Evolutionary conservation across 768 basidiomycete species (phyloP).

Genomic region (Mycena venus): DNA sequence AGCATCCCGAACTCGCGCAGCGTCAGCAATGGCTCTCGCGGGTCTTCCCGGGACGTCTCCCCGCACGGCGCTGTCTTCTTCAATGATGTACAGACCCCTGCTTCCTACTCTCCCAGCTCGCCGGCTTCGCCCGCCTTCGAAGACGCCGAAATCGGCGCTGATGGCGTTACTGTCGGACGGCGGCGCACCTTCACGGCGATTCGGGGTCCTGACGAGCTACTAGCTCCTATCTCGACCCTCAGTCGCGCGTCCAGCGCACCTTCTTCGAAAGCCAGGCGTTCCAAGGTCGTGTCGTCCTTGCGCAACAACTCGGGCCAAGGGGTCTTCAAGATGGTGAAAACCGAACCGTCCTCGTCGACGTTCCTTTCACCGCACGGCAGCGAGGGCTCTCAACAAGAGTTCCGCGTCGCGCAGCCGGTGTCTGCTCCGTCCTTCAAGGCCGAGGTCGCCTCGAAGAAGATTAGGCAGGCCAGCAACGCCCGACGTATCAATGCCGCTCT

Average conservation of each 20-base stretch:
- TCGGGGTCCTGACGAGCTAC: constrained; percentile 11
- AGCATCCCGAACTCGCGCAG: constrained; percentile 34
- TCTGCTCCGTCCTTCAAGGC: constrained; percentile 17
- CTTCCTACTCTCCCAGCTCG: constrained; percentile 11
- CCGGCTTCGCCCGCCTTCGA: constrained; percentile 31
- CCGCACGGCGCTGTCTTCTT: constrained; percentile 7
- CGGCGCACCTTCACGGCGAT: constrained; percentile 26
- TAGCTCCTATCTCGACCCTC: neutral
- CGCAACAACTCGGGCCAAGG: neutral
- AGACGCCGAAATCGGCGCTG: constrained; percentile 21
- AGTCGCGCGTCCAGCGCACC: constrained; percentile 26
- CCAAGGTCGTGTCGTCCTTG: neutral
- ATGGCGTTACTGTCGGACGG: constrained; percentile 13
- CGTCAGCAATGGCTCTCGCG: constrained; percentile 24
- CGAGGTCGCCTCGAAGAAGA: constrained; percentile 34
- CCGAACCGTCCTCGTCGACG: neutral
- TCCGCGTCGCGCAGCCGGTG: constrained; percentile 23
- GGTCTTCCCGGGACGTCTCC: constrained; percentile 12
- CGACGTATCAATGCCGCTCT: constrained; percentile 26
- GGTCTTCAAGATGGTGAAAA: constrained; percentile 25
- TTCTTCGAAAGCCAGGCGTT: constrained; percentile 23
- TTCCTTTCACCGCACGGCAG: constrained; percentile 16
- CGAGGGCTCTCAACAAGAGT: constrained; percentile 24
- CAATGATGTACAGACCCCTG: constrained; percentile 17
- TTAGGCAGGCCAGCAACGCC: constrained; percentile 27